These are phyloP conservation scores for Chenopodium formosanum DNA, from an alignment of 148 eudicot genomes.

Conservation along the genomic window DNA sequence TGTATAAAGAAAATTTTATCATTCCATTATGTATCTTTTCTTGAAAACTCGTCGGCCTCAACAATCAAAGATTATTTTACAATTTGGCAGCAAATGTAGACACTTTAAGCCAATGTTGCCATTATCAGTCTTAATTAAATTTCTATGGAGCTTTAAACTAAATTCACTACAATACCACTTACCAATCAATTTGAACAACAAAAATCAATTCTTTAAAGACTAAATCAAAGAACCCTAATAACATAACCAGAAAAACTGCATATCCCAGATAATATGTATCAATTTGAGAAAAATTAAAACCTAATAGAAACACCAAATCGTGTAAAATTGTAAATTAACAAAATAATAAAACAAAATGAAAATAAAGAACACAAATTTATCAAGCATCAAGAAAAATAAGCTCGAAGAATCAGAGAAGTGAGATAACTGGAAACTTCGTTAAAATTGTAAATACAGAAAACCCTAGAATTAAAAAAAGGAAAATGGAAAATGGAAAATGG, in stretches of 20 bases:
- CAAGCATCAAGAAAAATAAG: neutral
- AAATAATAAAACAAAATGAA: neutral
- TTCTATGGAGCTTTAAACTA: neutral
- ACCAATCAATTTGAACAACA: neutral
- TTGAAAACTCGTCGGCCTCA: too few species aligned
- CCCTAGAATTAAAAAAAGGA: constrained; percentile 13
- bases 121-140: too few species aligned
- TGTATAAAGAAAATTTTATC: too few species aligned
- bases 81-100: neutral
- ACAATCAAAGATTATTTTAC: neutral
- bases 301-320: neutral
- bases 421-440: too few species aligned
- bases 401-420: neutral
- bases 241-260: too few species aligned
- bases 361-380: neutral
- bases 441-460: neutral
- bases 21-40: too few species aligned
- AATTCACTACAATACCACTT: neutral
- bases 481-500: neutral
- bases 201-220: neutral
- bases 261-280: too few species aligned
- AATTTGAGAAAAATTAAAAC: too few species aligned
- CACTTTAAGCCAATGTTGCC: neutral
- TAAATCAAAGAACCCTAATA: too few species aligned
- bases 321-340: neutral